These are phyloP conservation scores for Cutaneotrichosporon arboriforme DNA, from an alignment of 1,284 basidiomycete species.

Conservation along the genomic window DNA sequence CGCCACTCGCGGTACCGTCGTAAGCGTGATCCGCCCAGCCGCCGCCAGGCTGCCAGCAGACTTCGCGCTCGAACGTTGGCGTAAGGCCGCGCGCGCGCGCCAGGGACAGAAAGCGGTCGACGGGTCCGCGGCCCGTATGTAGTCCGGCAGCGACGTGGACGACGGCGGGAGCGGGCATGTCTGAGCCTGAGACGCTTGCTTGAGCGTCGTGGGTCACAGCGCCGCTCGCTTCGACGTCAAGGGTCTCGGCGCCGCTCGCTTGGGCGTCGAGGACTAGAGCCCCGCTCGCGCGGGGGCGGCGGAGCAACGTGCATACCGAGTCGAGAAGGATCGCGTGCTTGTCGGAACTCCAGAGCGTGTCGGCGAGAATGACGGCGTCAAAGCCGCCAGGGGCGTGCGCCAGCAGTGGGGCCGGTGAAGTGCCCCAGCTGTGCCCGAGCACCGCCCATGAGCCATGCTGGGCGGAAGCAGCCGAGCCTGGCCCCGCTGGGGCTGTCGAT, in stretches of 20 bases:
- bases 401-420: slow-evolving; percentile 19
- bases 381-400: slow-evolving; percentile 18
- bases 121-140: slow-evolving; percentile 43
- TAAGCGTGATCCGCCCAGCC: slow-evolving; percentile 27
- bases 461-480: not conserved
- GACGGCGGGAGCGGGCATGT: slow-evolving; percentile 12
- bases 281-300: not conserved
- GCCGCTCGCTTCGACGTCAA: no score
- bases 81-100: slow-evolving; percentile 22
- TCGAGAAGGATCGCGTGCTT: slow-evolving; percentile 35
- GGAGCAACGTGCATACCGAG: slow-evolving; percentile 32
- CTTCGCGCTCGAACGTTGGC: slow-evolving; percentile 20
- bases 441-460: no score
- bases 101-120: slow-evolving; percentile 32
- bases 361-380: slow-evolving; percentile 39
- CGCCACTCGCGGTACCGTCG: slow-evolving; percentile 14
- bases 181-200: no score
- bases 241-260: no score
- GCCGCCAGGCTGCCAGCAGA: slow-evolving; percentile 29
- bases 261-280: no score
- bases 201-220: no score
- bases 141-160: slow-evolving; percentile 43
- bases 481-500: not conserved
- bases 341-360: slow-evolving; percentile 40
- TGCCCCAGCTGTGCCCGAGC: slow-evolving; percentile 38